A percentile compares a stretch with the other conserved stretches of the same genome.
Conservation (phyloP, 371 early-diverging fungal genomes). For the Choanephora cucurbitarum region DNA sequence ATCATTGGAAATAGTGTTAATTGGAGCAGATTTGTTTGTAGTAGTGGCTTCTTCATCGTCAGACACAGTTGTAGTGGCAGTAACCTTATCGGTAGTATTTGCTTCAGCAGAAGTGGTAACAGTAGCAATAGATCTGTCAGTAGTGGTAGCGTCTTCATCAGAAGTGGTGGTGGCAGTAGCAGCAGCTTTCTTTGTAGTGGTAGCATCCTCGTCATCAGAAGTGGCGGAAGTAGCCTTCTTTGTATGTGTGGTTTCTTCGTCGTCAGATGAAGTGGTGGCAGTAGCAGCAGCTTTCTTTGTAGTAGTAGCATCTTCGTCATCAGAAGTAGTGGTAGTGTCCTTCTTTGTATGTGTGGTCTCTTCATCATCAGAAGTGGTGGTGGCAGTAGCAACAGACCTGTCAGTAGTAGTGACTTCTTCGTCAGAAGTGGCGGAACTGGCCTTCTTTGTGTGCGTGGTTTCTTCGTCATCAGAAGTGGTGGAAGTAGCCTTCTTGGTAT, state of each 20-base stretch:
- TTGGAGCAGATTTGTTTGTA: not conserved
- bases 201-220: not conserved
- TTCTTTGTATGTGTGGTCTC: not conserved
- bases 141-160: conserved; percentile 1
- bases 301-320: not conserved
- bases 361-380: not conserved
- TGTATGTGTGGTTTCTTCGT: conserved; percentile 1
- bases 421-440: conserved; percentile 3
- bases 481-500: conserved; percentile 5
- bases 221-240: not conserved
- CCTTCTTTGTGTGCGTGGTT: not conserved
- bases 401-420: conserved; percentile 2
- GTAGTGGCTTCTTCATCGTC: not conserved
- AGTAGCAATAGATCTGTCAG: conserved; percentile 4
- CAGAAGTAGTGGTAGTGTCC: not conserved
- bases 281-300: not conserved
- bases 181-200: conserved; percentile 7
- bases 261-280: not conserved
- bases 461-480: too few species aligned
- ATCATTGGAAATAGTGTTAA: not conserved
- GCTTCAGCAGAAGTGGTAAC: conserved; percentile 5
- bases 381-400: conserved; percentile 1
- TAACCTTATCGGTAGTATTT: conserved; percentile 4
- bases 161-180: not conserved
- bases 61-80: not conserved